Evolutionary conservation across 2,329 filamentous ascomycete genomes (phyloP).

Genomic region (Penicillium palitans): DNA sequence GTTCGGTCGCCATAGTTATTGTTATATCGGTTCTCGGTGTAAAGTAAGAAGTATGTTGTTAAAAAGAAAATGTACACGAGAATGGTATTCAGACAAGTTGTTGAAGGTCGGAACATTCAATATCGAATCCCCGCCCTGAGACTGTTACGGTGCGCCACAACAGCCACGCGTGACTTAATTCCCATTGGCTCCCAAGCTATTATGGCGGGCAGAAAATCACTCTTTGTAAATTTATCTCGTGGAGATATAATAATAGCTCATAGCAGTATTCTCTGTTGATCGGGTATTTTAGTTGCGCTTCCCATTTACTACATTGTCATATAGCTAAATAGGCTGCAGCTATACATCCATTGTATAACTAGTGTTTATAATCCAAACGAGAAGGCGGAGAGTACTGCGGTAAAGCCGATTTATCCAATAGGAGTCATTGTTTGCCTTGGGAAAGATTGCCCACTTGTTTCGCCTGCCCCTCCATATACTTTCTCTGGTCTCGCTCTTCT

Average conservation of each 20-base stretch:
- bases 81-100: not conserved
- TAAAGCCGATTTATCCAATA: not conserved
- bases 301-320: too few species aligned
- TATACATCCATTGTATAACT: not conserved
- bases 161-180: not conserved
- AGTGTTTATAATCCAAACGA: not conserved
- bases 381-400: not conserved
- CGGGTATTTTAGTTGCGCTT: not conserved
- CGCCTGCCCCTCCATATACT: slow-evolving; percentile 12
- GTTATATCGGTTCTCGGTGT: not conserved
- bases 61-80: not conserved
- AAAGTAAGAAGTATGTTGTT: not conserved
- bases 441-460: slow-evolving; percentile 6
- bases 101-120: not conserved
- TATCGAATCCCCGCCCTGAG: slow-evolving; percentile 1
- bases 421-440: not conserved
- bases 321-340: not conserved
- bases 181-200: not conserved
- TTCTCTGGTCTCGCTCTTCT: not conserved
- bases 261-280: not conserved
- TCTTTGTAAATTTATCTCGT: not conserved
- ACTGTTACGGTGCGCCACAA: not conserved
- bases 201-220: not conserved
- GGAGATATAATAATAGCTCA: not conserved
- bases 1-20: slow-evolving; percentile 16